Evolutionary conservation across 768 basidiomycete genomes (phyloP).

Genomic region (Lactarius evosmus): DNA sequence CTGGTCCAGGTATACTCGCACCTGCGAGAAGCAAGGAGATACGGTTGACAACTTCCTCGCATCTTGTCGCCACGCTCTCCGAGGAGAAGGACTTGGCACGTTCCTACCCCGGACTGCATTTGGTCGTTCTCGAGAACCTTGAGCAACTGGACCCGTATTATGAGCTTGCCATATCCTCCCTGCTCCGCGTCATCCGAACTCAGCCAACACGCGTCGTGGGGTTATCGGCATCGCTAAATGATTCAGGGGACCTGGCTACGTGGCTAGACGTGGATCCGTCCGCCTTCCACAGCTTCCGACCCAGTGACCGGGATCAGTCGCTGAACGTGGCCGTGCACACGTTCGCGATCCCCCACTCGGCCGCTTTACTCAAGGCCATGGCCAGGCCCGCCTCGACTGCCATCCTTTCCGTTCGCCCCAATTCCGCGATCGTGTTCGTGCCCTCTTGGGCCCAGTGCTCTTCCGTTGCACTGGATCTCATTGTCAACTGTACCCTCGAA

Average conservation of each 20-base stretch:
- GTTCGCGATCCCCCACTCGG: constrained; percentile 84
- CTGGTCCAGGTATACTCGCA: constrained; percentile 36
- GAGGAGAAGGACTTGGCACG: constrained; percentile 29
- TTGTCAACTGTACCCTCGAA: constrained; percentile 82
- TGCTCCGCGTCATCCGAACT: constrained; percentile 61
- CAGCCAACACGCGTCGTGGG: constrained; percentile 72
- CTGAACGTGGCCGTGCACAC: constrained; percentile 64
- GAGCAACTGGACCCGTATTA: constrained; percentile 79
- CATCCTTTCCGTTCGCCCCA: constrained; percentile 49
- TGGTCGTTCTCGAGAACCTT: constrained; percentile 82
- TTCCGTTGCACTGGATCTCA: constrained; percentile 72
- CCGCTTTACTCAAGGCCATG: constrained; percentile 87
- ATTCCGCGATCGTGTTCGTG: constrained; percentile 77
- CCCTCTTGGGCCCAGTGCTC: constrained; percentile 79
- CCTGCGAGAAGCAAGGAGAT: constrained; percentile 45
- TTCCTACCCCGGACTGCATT: constrained; percentile 45
- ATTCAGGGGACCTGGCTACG: constrained; percentile 72
- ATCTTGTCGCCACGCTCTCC: constrained; percentile 47
- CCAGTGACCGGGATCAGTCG: constrained; percentile 79
- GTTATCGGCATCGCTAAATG: constrained; percentile 71
- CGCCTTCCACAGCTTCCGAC: constrained; percentile 72
- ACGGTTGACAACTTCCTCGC: constrained; percentile 53
- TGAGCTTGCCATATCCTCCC: constrained; percentile 76
- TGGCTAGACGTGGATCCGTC: constrained; percentile 75
- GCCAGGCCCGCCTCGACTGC: constrained; percentile 82